Evolutionary conservation across 2,329 filamentous ascomycete species (phyloP).

Genomic region (Cordyceps farinosa): DNA sequence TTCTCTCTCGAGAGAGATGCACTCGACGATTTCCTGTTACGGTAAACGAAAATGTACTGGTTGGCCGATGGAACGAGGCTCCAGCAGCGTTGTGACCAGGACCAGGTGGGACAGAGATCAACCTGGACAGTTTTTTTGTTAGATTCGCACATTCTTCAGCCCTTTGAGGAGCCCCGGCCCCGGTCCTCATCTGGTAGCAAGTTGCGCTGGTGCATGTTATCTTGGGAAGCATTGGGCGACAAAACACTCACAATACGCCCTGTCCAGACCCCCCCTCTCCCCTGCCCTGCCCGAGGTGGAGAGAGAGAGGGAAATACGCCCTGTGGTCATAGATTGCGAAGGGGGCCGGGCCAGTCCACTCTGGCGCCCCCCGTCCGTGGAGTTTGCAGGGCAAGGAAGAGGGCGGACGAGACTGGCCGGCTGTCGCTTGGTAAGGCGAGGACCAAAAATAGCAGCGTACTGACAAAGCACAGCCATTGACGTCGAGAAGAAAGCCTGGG

Average conservation of each 20-base stretch:
- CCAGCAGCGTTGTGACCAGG: neutral
- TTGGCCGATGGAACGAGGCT: neutral
- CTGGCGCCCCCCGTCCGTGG: neutral
- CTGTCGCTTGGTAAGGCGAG: conserved; percentile 9
- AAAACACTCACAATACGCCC: no score
- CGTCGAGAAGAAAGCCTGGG: neutral
- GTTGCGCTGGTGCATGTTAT: no score
- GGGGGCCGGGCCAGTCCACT: neutral
- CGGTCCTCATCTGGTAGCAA: no score
- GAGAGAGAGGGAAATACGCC: neutral
- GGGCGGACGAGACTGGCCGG: neutral
- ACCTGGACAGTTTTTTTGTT: no score
- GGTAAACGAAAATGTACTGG: neutral
- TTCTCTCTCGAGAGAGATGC: neutral
- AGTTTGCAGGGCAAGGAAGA: neutral
- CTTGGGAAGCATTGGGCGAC: no score
- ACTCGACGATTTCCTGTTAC: neutral
- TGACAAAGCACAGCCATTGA: conserved; percentile 12
- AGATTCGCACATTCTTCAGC: no score
- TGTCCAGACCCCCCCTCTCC: no score
- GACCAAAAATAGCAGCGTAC: conserved; percentile 8
- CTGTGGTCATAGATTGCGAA: neutral
- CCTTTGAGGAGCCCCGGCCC: no score
- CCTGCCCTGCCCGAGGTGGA: neutral
- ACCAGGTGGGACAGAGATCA: neutral